Conservation (phyloP, 345 rosid genomes). For the Cardiospermum halicacabum region DNA sequence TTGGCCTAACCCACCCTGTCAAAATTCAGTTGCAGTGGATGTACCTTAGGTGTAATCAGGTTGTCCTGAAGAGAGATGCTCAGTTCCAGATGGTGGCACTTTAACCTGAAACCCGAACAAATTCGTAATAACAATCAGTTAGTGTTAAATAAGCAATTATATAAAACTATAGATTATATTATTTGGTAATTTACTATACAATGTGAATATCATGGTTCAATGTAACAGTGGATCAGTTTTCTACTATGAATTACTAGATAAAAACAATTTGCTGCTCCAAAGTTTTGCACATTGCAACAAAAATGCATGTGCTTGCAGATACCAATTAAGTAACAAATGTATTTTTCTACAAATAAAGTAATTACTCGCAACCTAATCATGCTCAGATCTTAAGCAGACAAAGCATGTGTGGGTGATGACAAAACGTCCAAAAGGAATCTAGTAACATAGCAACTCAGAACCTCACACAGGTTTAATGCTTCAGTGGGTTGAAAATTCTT, state of each 20-base stretch:
- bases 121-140: no score
- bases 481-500: neutral
- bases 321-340: neutral
- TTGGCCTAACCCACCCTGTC: neutral
- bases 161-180: neutral
- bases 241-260: neutral
- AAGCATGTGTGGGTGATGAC: neutral
- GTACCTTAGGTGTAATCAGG: neutral
- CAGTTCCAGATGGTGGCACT: neutral
- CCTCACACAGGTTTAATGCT: neutral
- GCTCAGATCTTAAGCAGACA: neutral
- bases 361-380: neutral
- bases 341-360: neutral
- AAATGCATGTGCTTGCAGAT: neutral
- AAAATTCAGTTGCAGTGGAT: neutral
- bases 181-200: no score
- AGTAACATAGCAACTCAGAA: neutral
- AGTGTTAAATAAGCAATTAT: neutral
- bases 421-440: neutral
- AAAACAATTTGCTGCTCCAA: neutral
- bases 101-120: constrained; percentile 3
- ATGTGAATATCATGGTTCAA: no score
- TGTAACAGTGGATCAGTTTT: no score
- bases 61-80: neutral
- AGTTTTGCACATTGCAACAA: neutral